Conservation (phyloP, 257 asterid species). For the Solanum okadae region DNA sequence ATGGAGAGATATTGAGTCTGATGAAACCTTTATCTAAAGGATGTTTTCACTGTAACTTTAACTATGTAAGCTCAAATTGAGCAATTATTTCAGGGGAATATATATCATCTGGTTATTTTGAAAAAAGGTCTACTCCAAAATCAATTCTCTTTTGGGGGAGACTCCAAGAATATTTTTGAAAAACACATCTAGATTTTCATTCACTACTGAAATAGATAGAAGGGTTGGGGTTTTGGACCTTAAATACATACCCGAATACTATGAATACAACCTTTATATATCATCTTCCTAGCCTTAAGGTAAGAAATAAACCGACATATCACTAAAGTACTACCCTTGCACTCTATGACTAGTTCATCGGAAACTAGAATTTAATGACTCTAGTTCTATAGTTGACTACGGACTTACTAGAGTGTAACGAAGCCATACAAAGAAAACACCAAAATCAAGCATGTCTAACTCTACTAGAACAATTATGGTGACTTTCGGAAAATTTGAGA, state of each 20-base stretch:
- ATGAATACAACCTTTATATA: not conserved
- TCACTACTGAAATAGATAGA: too few relatives aligned
- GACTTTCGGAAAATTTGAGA: too few relatives aligned
- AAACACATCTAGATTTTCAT: not conserved
- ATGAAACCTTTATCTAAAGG: not conserved
- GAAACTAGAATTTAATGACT: not conserved
- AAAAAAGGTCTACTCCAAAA: not conserved
- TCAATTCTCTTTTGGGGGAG: not conserved
- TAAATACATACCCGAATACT: not conserved
- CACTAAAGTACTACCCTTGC: not conserved
- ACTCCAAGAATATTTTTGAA: too few relatives aligned
- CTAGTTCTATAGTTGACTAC: not conserved
- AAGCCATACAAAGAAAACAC: not conserved
- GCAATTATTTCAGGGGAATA: not conserved
- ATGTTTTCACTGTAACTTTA: too few relatives aligned
- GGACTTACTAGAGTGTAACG: not conserved
- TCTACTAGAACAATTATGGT: too few relatives aligned
- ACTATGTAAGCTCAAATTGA: not conserved
- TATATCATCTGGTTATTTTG: not conserved
- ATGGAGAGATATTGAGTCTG: not conserved
- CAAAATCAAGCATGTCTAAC: too few relatives aligned
- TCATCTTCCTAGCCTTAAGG: not conserved
- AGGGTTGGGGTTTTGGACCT: not conserved
- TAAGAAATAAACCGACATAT: not conserved
- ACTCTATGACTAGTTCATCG: not conserved